phyloP scores from a whole-genome alignment of 108 stramenopile species.

The Fragilaria radians region DNA sequence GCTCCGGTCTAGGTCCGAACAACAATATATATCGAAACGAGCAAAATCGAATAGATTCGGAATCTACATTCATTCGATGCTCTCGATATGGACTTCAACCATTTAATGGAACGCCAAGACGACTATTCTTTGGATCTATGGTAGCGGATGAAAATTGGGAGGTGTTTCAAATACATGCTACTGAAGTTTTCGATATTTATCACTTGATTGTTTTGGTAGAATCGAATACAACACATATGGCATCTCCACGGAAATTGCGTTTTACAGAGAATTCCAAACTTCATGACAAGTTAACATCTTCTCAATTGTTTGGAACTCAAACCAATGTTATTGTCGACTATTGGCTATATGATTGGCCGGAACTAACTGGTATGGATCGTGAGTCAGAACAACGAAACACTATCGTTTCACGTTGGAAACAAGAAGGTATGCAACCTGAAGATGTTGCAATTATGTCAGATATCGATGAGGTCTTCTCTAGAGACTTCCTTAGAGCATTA shows the following conservation, averaged over 20 bases:
- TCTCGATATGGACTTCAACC: too few relatives aligned
- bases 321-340: not conserved
- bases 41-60: too few relatives aligned
- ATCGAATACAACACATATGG: constrained; percentile 41
- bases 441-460: constrained; percentile 42
- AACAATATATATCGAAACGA: too few relatives aligned
- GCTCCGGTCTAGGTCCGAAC: too few relatives aligned
- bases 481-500: constrained; percentile 50
- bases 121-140: not conserved
- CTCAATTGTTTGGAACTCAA: not conserved
- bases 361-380: too few relatives aligned
- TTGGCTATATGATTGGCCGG: not conserved
- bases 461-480: too few relatives aligned
- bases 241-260: constrained; percentile 14
- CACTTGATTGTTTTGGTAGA: constrained; percentile 44
- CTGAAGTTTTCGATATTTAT: constrained; percentile 39
- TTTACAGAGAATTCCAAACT: constrained; percentile 20
- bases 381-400: too few relatives aligned
- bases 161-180: constrained; percentile 19
- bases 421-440: constrained; percentile 32
- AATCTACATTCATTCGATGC: too few relatives aligned
- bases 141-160: constrained; percentile 42
- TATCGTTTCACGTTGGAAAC: not conserved
- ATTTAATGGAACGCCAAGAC: too few relatives aligned
- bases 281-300: constrained; percentile 11